A percentile compares a stretch with the other conserved stretches of the same genome.
Evolutionary conservation across 2,329 filamentous ascomycete species (phyloP).

Genomic region (Hymenotorrendiella dingleyae): DNA sequence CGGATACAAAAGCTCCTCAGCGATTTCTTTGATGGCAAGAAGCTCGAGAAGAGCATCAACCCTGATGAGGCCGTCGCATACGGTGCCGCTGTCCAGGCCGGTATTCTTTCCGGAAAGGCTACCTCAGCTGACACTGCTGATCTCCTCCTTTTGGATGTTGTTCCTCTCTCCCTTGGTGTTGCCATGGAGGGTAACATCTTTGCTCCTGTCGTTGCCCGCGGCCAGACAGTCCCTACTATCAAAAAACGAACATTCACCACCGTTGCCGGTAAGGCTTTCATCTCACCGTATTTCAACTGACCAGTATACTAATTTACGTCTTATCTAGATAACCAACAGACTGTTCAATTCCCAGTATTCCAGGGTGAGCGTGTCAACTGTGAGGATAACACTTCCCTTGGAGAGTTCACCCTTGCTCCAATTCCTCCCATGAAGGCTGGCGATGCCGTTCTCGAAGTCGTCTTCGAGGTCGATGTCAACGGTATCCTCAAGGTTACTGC

Average conservation of each 20-base stretch:
- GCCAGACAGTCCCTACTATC: conserved; percentile 68
- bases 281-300: too few relatives aligned
- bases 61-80: conserved; percentile 98
- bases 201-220: conserved; percentile 81
- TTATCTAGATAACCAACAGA: conserved; percentile 69
- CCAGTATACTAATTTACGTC: conserved; percentile 74
- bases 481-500: conserved; percentile 99
- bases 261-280: too few relatives aligned
- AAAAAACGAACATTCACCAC: conserved; percentile 53
- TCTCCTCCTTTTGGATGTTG: conserved; percentile 91
- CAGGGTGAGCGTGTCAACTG: conserved; percentile 98
- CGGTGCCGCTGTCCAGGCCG: conserved; percentile 96
- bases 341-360: conserved; percentile 86
- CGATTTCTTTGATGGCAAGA: conserved; percentile 99
- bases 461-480: conserved; percentile 99
- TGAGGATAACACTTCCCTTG: conserved; percentile 95
- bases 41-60: conserved; percentile 99
- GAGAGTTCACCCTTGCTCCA: conserved; percentile 93
- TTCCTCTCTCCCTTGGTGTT: conserved; percentile 93
- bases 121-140: conserved; percentile 91
- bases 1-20: conserved; percentile 97
- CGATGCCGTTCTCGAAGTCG: conserved; percentile 92
- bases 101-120: conserved; percentile 97
- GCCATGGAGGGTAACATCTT: conserved; percentile 99
- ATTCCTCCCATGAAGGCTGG: conserved; percentile 74